These are phyloP conservation scores for Aspergillus novoparasiticus DNA, from an alignment of 2,329 filamentous ascomycete species.

Conservation along the genomic window DNA sequence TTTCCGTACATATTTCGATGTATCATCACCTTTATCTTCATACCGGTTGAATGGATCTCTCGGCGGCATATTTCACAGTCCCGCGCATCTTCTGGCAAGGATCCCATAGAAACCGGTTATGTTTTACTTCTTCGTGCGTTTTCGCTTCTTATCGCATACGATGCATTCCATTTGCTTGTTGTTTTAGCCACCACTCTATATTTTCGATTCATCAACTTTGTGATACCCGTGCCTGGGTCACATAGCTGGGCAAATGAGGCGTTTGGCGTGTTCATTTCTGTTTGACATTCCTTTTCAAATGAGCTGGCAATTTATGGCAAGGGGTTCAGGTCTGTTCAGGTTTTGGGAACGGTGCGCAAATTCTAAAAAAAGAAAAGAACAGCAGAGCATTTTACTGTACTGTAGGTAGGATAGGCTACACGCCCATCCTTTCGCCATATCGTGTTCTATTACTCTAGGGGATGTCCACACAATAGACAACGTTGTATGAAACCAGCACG, in stretches of 20 bases:
- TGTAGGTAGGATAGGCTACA: background rate
- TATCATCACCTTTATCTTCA: slow-evolving; percentile 31
- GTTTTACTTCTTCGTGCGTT: slow-evolving; percentile 11
- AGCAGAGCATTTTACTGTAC: slow-evolving; percentile 3
- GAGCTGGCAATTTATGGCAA: slow-evolving; percentile 3
- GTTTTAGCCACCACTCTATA: slow-evolving; percentile 6
- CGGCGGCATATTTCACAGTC: slow-evolving; percentile 12
- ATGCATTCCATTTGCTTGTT: slow-evolving; percentile 10
- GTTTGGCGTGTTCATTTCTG: slow-evolving; percentile 16
- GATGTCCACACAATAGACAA: slow-evolving; percentile 1
- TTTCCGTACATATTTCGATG: slow-evolving; percentile 30
- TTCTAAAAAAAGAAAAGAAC: background rate
- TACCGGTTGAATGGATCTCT: slow-evolving; percentile 15
- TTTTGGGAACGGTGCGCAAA: slow-evolving; percentile 1
- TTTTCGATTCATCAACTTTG: slow-evolving; percentile 21
- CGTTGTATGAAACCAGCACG: background rate
- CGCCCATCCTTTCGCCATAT: background rate
- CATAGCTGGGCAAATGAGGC: slow-evolving; percentile 26
- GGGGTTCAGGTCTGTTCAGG: slow-evolving; percentile 1
- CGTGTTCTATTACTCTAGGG: slow-evolving; percentile 1
- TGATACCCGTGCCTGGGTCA: slow-evolving; percentile 30
- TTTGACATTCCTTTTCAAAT: slow-evolving; percentile 5
- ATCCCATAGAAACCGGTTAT: slow-evolving; percentile 5
- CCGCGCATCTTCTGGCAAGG: slow-evolving; percentile 13
- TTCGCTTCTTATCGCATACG: slow-evolving; percentile 10